A percentile compares a stretch with the other conserved stretches of the same genome.
Evolutionary conservation across 225 moss, liverwort and hornwort genomes (phyloP).

Genomic region (Neckera pumila): DNA sequence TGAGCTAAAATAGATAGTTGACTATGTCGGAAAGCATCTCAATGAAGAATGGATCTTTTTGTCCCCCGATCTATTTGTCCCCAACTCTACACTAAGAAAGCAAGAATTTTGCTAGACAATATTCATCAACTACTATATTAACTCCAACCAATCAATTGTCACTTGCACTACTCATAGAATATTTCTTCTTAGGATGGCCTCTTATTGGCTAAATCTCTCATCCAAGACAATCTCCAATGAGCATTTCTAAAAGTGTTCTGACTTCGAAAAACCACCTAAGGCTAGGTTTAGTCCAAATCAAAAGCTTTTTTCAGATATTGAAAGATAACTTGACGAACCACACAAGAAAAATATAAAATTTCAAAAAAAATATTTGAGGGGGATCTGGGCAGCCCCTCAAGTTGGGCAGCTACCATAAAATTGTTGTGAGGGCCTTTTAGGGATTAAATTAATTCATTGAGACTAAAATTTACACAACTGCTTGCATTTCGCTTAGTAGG

Average conservation of each 20-base stretch:
- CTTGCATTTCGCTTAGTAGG: not conserved
- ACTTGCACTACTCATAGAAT: not conserved
- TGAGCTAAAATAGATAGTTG: accelerated
- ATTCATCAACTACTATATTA: not conserved
- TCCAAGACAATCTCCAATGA: not conserved
- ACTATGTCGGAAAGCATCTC: accelerated
- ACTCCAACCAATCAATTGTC: not conserved
- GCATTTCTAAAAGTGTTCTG: not conserved
- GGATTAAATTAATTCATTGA: not conserved
- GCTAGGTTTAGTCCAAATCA: accelerated
- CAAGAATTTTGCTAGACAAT: not conserved
- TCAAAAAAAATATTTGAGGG: not conserved
- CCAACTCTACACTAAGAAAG: not conserved
- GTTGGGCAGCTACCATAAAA: not conserved
- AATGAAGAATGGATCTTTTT: not conserved
- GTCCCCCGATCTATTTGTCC: too few relatives aligned
- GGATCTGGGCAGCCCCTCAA: not conserved
- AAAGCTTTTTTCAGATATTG: not conserved
- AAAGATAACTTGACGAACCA: not conserved
- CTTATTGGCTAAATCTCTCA: not conserved
- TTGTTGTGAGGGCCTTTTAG: not conserved
- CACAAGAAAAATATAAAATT: not conserved
- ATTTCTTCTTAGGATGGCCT: not conserved
- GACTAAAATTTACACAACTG: not conserved
- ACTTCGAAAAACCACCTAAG: not conserved